These are phyloP conservation scores for Chaetomiaceae sp. DNA, from an alignment of 2,329 filamentous ascomycete genomes.

Conservation along the genomic window DNA sequence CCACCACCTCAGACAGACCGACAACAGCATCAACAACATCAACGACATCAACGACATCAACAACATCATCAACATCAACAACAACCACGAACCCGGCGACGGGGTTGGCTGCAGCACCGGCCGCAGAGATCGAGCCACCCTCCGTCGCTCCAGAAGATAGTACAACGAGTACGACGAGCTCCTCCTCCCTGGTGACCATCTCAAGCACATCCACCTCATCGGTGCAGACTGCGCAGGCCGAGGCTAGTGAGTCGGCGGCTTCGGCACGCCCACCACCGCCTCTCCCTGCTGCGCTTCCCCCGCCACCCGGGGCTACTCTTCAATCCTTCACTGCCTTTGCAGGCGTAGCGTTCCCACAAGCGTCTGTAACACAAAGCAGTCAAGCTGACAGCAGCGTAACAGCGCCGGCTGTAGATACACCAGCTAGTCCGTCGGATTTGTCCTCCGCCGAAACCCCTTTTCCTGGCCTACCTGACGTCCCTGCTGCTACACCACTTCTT, in stretches of 20 bases:
- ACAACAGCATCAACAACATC: slow-evolving; percentile 1
- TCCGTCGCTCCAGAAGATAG: slow-evolving; percentile 16
- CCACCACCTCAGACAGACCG: slow-evolving; percentile 5
- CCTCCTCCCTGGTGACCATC: slow-evolving; percentile 24
- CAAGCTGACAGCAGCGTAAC: slow-evolving; percentile 35
- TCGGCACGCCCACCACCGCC: slow-evolving; percentile 8
- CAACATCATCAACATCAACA: slow-evolving; percentile 2
- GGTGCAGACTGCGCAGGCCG: slow-evolving; percentile 21
- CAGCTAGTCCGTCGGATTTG: slow-evolving; percentile 14
- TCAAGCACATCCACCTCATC: slow-evolving; percentile 8
- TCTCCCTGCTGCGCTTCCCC: slow-evolving; percentile 14
- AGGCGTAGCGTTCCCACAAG: slow-evolving; percentile 15
- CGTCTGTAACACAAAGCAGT: slow-evolving; percentile 30
- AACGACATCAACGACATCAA: slow-evolving; percentile 7
- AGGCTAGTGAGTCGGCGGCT: slow-evolving; percentile 10
- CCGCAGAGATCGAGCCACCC: slow-evolving; percentile 15
- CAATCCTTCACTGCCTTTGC: slow-evolving; percentile 22
- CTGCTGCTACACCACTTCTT: slow-evolving; percentile 17
- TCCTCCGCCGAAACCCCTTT: slow-evolving; percentile 10
- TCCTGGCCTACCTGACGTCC: slow-evolving; percentile 12
- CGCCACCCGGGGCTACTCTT: slow-evolving; percentile 18
- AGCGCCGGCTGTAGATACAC: slow-evolving; percentile 23
- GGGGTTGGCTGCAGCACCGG: slow-evolving; percentile 15
- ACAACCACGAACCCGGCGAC: slow-evolving; percentile 14
- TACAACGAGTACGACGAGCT: slow-evolving; percentile 37